Base-by-base conservation (phyloP, 257 asterid genomes). In the Henckelia pumila region DNA sequence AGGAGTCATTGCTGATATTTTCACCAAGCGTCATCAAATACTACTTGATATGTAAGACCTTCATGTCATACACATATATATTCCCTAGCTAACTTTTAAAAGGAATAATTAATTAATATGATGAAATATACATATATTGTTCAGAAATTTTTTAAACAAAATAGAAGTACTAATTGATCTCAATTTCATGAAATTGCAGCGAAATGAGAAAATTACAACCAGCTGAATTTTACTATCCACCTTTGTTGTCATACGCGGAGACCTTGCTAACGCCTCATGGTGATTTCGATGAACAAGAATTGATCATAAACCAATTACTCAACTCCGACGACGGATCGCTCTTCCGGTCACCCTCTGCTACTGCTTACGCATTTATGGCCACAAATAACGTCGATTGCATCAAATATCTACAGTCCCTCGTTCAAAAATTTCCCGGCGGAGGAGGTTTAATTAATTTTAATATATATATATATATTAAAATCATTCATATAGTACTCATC, bases 281-380 rank as follows among this genome's bases (percentile, higher is more conserved):
- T 47, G 2, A 50, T 32, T 59, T 30, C 10, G 61, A 67, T 52
- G 49, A 29, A 44, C 22, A 66, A 25, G 72, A 63, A 55, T n/a
- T n/a, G n/a, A 63, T 61, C 0, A 25, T 71, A 29, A 65, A 40
- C 20, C 69, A 73, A 53, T n/a, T n/a, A 56, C 9, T 85, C 35
- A 60, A 70, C 44, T 1, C 11, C 28, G 83, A 80, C 8, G 86
- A 88, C n/a, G n/a, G n/a, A n/a, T 82, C 87, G 0, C 56, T 87
- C 4, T 80, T 75, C 10, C 83, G 58, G 71, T 87, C 89, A n/a
- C 91, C 83, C 1, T 73, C 88, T 0, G 90, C 95, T 50, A 82
- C 83, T 0, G 91, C 87, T 40, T 52, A 57, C n/a, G 84, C 82
- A 7, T 86, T 70, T 37, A 78, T 82, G 73, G 60, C 61, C 8